Percentiles rank a stretch among this genome's conserved stretches.
Evolutionary conservation across 768 basidiomycete species (phyloP).

Genomic region (Pleurotus salmoneostramineus): DNA sequence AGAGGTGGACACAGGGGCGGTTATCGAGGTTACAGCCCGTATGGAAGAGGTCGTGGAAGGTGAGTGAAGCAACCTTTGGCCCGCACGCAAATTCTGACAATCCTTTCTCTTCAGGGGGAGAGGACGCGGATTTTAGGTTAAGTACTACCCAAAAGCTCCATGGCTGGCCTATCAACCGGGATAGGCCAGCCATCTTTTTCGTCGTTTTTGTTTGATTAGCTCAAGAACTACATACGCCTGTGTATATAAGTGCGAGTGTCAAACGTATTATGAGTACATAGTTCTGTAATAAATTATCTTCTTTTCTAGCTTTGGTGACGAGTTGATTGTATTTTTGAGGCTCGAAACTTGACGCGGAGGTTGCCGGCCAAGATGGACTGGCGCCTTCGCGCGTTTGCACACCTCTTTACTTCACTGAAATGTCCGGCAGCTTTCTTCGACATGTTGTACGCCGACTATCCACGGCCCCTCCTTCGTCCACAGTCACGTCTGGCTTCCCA

Average conservation of each 20-base stretch:
- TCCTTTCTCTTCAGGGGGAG: conserved; percentile 44
- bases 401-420: conserved; percentile 8
- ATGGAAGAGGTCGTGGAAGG: conserved; percentile 71
- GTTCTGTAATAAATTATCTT: background rate
- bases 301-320: background rate
- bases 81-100: conserved; percentile 2
- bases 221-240: too few species aligned
- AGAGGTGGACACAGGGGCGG: conserved; percentile 27
- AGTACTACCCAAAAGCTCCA: conserved; percentile 2
- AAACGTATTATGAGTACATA: background rate
- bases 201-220: background rate
- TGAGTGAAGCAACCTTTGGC: conserved; percentile 26
- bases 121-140: conserved; percentile 65
- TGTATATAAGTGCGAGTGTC: too few species aligned
- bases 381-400: background rate
- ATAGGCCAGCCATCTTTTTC: background rate
- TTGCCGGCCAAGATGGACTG: background rate
- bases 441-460: conserved; percentile 39
- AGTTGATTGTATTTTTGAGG: background rate
- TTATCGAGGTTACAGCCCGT: conserved; percentile 55
- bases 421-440: conserved; percentile 34
- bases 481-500: conserved; percentile 45
- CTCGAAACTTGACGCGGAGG: background rate
- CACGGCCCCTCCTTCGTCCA: conserved; percentile 28
- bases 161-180: background rate